phyloP scores from a whole-genome alignment of 208 protist species.

The Zelonia costaricensis region DNA sequence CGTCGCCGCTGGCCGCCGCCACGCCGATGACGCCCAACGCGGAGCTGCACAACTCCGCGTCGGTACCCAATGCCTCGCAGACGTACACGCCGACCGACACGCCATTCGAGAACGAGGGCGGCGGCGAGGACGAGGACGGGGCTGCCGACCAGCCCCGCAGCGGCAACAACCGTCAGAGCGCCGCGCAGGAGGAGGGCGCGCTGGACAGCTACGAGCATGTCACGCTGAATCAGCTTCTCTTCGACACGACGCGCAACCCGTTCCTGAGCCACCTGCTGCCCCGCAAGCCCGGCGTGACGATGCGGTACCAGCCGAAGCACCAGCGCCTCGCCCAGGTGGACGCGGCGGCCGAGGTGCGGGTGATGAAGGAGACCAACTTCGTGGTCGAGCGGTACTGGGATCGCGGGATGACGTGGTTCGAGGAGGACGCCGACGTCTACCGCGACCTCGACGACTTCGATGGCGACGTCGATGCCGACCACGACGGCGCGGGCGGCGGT shows the following conservation, averaged over 20 bases:
- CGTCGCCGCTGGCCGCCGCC: too few species aligned
- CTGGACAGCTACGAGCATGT: slow-evolving; percentile 52
- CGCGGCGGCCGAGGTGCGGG: slow-evolving; percentile 47
- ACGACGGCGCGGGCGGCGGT: neutral
- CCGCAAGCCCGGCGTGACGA: slow-evolving; percentile 30
- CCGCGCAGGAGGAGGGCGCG: slow-evolving; percentile 25
- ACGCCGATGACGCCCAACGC: too few species aligned
- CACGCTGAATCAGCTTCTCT: slow-evolving; percentile 20
- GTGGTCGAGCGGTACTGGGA: slow-evolving; percentile 85
- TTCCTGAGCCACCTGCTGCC: slow-evolving; percentile 58
- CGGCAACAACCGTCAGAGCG: slow-evolving; percentile 2
- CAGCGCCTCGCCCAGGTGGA: slow-evolving; percentile 65
- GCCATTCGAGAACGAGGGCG: slow-evolving; percentile 1
- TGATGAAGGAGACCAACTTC: slow-evolving; percentile 53
- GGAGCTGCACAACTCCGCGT: too few species aligned
- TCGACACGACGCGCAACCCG: slow-evolving; percentile 40
- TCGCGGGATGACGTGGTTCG: slow-evolving; percentile 52
- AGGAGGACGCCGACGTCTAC: slow-evolving; percentile 29
- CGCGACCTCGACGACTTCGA: slow-evolving; percentile 4
- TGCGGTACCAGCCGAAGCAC: slow-evolving; percentile 75
- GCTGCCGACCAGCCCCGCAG: slow-evolving; percentile 6
- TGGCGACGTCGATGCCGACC: slow-evolving; percentile 3
- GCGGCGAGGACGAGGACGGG: slow-evolving; percentile 13
- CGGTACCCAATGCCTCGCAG: too few species aligned
- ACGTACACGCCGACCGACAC: neutral